Conservation (phyloP, 2,329 filamentous ascomycete species). For the Neofusicoccum umdonicola region DNA sequence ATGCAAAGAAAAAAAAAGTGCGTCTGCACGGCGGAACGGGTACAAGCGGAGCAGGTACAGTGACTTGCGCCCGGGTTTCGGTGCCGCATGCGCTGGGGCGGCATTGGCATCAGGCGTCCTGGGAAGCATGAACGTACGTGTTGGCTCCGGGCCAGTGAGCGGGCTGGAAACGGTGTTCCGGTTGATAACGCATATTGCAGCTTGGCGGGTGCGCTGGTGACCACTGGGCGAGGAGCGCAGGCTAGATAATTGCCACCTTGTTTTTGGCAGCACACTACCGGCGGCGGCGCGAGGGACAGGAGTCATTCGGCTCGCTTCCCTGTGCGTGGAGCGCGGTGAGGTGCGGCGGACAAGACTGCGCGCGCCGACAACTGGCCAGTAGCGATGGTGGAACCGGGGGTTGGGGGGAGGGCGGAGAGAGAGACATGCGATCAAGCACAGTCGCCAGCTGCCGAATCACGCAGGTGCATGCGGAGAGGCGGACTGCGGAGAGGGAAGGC, state of each 20-base stretch:
- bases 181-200: not conserved
- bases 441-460: not conserved
- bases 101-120: not conserved
- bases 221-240: not conserved
- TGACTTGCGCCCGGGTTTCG: not conserved
- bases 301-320: too few species aligned
- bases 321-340: too few species aligned
- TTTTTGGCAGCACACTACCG: not conserved
- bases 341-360: not conserved
- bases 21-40: not conserved
- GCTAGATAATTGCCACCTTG: not conserved
- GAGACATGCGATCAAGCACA: not conserved
- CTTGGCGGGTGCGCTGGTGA: too few species aligned
- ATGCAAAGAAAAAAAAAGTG: not conserved
- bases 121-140: not conserved
- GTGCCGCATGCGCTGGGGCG: too few species aligned
- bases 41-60: not conserved
- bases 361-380: not conserved
- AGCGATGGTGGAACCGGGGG: not conserved
- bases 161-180: constrained; percentile 5
- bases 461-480: not conserved
- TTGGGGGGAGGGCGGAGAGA: not conserved
- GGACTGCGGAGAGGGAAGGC: not conserved
- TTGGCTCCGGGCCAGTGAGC: not conserved
- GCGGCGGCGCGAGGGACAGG: too few species aligned